phyloP scores from a whole-genome alignment of 2,329 filamentous ascomycete species.

The Claviceps capensis region DNA sequence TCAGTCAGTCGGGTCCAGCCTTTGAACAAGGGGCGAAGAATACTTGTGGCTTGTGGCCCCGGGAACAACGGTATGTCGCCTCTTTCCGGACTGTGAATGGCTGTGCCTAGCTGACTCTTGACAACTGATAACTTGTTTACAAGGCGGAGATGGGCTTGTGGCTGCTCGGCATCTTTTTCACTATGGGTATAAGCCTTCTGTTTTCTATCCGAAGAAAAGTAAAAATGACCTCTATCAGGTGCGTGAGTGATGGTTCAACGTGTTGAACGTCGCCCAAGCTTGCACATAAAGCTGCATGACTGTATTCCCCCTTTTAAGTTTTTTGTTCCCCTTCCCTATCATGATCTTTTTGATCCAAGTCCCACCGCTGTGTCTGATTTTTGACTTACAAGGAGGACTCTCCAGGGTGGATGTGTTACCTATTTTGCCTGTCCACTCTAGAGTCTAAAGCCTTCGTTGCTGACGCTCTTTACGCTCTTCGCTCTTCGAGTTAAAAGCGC shows the following conservation, averaged over 20 bases:
- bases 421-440: neutral
- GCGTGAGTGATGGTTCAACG: constrained; percentile 10
- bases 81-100: neutral
- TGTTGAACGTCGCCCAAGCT: neutral
- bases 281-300: neutral
- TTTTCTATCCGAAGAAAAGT: constrained; percentile 88
- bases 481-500: constrained; percentile 40
- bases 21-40: constrained; percentile 49
- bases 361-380: neutral
- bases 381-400: too few species aligned
- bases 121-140: neutral
- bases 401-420: neutral
- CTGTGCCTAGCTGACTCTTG: neutral
- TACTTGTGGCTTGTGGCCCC: constrained; percentile 86
- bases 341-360: neutral
- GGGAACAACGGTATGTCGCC: constrained; percentile 47
- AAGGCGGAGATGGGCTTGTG: constrained; percentile 87
- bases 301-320: neutral
- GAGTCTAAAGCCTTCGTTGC: neutral
- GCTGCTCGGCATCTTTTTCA: constrained; percentile 83
- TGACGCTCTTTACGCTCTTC: constrained; percentile 21
- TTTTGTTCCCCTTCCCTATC: neutral
- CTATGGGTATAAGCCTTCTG: constrained; percentile 76
- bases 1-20: constrained; percentile 78
- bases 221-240: constrained; percentile 86